Percentiles rank a stretch among this genome's conserved stretches.
phyloP scores from a whole-genome alignment of 23 red algal genomes.

The Gracilariopsis chorda region DNA sequence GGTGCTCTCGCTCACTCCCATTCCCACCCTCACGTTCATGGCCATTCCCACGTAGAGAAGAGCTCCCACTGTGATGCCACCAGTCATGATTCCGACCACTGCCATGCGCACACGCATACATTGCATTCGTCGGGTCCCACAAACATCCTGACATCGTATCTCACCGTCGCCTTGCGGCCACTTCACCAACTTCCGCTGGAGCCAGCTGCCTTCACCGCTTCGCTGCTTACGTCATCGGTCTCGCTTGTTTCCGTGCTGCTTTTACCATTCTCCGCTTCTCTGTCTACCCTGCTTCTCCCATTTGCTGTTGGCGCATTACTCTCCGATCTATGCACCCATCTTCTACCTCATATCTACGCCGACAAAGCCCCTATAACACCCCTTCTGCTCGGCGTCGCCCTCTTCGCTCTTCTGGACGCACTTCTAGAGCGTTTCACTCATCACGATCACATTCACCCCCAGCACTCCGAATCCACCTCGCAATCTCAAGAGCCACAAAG shows the following conservation, averaged over 20 bases:
- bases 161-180: neutral
- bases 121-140: neutral
- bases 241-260: slow-evolving; percentile 57
- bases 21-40: slow-evolving; percentile 14
- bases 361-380: neutral
- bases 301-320: slow-evolving; percentile 88
- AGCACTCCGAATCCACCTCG: neutral
- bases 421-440: slow-evolving; percentile 16
- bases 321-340: slow-evolving; percentile 71
- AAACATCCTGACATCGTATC: neutral
- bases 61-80: neutral
- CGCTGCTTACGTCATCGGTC: slow-evolving; percentile 33
- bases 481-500: neutral
- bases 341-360: slow-evolving; percentile 69
- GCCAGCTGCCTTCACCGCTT: slow-evolving; percentile 38
- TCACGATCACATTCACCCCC: neutral
- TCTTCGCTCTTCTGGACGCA: slow-evolving; percentile 24
- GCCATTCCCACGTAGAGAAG: neutral
- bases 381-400: slow-evolving; percentile 40
- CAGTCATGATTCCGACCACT: neutral
- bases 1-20: no score
- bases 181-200: slow-evolving; percentile 19
- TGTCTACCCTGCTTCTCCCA: neutral
- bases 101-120: neutral
- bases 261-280: slow-evolving; percentile 13